Evolutionary conservation across 2,329 filamentous ascomycete species (phyloP).

Genomic region (Cytospora piceicola): DNA sequence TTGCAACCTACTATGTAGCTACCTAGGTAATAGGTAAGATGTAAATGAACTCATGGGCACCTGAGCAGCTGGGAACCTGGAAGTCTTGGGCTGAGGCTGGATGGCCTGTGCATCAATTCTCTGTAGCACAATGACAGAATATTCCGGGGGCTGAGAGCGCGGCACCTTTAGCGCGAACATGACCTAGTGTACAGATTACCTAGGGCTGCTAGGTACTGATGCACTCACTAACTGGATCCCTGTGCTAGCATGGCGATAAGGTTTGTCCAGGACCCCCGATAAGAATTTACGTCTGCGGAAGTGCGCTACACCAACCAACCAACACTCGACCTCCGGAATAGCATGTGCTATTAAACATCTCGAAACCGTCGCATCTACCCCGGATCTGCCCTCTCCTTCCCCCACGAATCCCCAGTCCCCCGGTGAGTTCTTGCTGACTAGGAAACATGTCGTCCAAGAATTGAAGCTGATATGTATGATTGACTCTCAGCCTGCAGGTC

Average conservation of each 20-base stretch:
- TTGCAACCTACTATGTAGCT: neutral
- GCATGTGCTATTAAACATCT: slow-evolving; percentile 19
- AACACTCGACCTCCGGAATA: neutral
- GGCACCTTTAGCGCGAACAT: neutral
- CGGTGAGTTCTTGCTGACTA: neutral
- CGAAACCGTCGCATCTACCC: neutral
- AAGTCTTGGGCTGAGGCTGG: neutral
- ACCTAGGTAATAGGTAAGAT: neutral
- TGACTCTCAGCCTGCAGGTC: slow-evolving; percentile 11
- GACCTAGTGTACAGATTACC: neutral
- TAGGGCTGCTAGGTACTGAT: too few species aligned
- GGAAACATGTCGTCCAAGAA: neutral
- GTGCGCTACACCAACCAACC: slow-evolving; percentile 1
- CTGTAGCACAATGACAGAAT: too few species aligned
- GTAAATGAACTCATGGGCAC: neutral
- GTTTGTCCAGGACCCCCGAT: slow-evolving; percentile 9
- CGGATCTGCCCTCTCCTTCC: neutral
- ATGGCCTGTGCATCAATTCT: neutral
- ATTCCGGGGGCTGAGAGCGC: neutral
- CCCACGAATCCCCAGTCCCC: neutral
- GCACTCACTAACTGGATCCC: slow-evolving; percentile 11
- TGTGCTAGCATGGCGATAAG: slow-evolving; percentile 17
- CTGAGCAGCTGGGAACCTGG: too few species aligned
- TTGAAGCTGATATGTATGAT: neutral
- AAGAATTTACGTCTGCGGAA: slow-evolving; percentile 22